Base-by-base conservation (phyloP, 2,329 filamentous ascomycete species). In the Beauveria sp. region DNA sequence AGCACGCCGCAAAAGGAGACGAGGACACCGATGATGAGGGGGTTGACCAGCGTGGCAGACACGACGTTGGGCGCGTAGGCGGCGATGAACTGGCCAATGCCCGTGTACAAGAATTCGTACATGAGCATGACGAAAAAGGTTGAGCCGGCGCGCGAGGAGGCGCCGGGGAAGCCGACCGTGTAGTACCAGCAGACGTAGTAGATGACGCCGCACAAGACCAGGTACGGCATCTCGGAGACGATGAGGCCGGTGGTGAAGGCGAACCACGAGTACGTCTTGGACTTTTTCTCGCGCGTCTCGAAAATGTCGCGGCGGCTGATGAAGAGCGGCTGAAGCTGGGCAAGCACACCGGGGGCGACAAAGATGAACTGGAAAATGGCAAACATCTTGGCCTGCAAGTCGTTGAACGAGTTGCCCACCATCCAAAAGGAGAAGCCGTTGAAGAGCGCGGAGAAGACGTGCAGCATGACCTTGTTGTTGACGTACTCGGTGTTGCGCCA, bases 1-100 rank as follows among this genome's bases (percentile, higher is more conserved):
- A 91, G 77, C 1, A 92, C 87, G 64, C 89, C 89, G 66, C 88
- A 91, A 76, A 93, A 92, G 1, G 81, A 83, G 9, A 90, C 79
- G 3, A 91, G 76, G 46, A 85, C 71, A 68, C 80, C 78, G 60
- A 86, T 73, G 12, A 86, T 58, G 0, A 86, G 68, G 0, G 0
- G 83, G 64, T 86, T 86, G 63, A 79, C 78, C 5, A 86, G 75
- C 0, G 81, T 75, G 0, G 84, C 84, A 50, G 86, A 85, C 12
- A 84, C 79, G 40, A 79, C 82, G 64, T 84, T 86, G 0, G 84
- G 84, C 0, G 83, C 81, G 63, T 86, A 86, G 1, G 85, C 83
- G 0, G 83, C 83, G n/a, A 86, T 75, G 67, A 84, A 83, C 66
- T 87, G 85, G 0, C 84, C 85, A 51, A 88, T 82, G 1, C 79